Conservation (phyloP, 305 asterid genomes). For the Fraxinus latifolia region DNA sequence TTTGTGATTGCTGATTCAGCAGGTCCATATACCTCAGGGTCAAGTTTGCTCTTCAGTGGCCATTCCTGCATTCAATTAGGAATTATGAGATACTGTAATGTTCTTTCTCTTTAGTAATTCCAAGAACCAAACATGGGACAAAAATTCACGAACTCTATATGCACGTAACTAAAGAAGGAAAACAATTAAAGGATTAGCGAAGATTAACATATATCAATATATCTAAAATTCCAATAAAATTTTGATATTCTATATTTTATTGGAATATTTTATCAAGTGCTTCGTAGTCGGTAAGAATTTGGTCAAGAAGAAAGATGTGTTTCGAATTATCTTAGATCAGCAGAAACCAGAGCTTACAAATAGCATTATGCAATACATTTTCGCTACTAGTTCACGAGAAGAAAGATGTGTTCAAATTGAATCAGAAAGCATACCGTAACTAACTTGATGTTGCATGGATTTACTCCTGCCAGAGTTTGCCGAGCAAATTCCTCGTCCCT, state of each 20-base stretch:
- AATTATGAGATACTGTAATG: not conserved
- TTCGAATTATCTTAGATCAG: not conserved
- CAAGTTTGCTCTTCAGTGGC: conserved; percentile 72
- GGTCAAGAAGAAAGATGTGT: not conserved
- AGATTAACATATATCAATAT: not conserved
- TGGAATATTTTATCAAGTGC: not conserved
- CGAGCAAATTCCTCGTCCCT: conserved; percentile 70
- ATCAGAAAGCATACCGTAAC: conserved; percentile 45
- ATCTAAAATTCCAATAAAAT: not conserved
- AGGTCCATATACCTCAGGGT: conserved; percentile 66
- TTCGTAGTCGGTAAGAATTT: not conserved
- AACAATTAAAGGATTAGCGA: not conserved
- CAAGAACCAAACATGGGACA: not conserved
- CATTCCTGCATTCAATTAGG: conserved; percentile 46
- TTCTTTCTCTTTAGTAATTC: not conserved
- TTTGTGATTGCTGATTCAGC: conserved; percentile 64
- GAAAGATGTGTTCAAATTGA: not conserved
- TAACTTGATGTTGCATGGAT: conserved; percentile 54
- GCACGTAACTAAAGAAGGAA: not conserved
- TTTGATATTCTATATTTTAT: not conserved
- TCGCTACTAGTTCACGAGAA: not conserved
- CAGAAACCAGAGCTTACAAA: not conserved
- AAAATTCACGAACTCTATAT: not conserved
- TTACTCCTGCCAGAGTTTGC: conserved; percentile 75
- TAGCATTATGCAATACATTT: not conserved